These are phyloP conservation scores for Cadophora sp. DNA, from an alignment of 2,329 filamentous ascomycete genomes.

Conservation along the genomic window DNA sequence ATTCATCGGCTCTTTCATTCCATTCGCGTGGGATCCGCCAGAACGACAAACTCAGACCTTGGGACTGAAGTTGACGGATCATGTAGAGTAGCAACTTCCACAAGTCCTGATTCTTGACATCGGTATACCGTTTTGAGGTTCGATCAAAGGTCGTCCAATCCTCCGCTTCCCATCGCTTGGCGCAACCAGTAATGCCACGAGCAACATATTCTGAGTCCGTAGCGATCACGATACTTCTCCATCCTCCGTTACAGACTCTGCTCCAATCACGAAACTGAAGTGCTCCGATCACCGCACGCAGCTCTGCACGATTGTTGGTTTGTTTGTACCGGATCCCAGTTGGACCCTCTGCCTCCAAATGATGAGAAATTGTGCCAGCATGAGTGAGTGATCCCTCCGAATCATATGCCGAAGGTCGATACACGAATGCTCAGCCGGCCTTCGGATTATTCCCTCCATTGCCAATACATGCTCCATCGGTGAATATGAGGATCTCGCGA, in stretches of 20 bases:
- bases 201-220: constrained; percentile 60
- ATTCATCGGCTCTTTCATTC: constrained; percentile 51
- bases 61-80: constrained; percentile 42
- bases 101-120: constrained; percentile 58
- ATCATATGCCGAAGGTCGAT: constrained; percentile 20
- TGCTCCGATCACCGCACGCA: constrained; percentile 60
- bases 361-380: constrained; percentile 38
- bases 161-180: constrained; percentile 51
- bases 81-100: constrained; percentile 57
- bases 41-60: constrained; percentile 50
- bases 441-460: constrained; percentile 49
- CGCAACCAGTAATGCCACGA: constrained; percentile 52
- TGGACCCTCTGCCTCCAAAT: constrained; percentile 53
- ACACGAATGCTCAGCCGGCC: constrained; percentile 51
- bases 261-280: constrained; percentile 54
- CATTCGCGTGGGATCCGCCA: constrained; percentile 54
- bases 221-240: constrained; percentile 54
- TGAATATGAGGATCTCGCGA: constrained; percentile 49
- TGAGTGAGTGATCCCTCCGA: constrained; percentile 28
- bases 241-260: constrained; percentile 46
- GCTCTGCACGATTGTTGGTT: constrained; percentile 61
- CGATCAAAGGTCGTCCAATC: constrained; percentile 51
- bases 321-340: constrained; percentile 47
- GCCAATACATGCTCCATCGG: constrained; percentile 53
- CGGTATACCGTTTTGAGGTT: background rate